Evolutionary conservation across 139 green algal species (phyloP).

Genomic region (Chlamydomonas eustigma): DNA sequence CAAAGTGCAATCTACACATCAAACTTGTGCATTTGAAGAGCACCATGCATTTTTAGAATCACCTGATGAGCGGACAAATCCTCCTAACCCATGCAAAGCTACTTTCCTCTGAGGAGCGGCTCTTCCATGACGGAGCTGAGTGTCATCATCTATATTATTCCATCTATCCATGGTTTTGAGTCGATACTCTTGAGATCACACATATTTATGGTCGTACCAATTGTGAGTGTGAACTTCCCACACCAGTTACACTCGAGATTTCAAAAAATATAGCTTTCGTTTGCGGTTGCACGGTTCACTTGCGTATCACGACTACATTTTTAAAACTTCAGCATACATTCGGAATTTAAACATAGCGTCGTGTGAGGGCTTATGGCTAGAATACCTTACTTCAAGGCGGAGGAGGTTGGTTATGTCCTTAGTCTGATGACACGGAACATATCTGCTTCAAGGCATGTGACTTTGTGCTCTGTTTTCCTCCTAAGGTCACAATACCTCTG

Average conservation of each 20-base stretch:
- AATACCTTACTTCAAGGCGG: neutral
- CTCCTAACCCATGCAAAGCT: neutral
- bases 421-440: neutral
- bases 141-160: neutral
- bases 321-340: no score
- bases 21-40: no score
- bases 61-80: neutral
- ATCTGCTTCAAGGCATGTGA: neutral
- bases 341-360: no score
- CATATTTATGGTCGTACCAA: no score
- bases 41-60: no score
- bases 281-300: no score
- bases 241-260: no score
- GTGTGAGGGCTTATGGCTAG: no score
- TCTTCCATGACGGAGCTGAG: neutral
- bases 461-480: neutral
- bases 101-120: neutral
- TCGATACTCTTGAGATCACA: neutral
- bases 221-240: no score
- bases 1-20: no score
- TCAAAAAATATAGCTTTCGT: no score
- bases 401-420: neutral
- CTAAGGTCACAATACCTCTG: constrained; percentile 41
- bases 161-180: neutral
- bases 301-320: no score